Evolutionary conservation across 345 rosid species (phyloP).

Genomic region (Eucalyptus lansdowneana): DNA sequence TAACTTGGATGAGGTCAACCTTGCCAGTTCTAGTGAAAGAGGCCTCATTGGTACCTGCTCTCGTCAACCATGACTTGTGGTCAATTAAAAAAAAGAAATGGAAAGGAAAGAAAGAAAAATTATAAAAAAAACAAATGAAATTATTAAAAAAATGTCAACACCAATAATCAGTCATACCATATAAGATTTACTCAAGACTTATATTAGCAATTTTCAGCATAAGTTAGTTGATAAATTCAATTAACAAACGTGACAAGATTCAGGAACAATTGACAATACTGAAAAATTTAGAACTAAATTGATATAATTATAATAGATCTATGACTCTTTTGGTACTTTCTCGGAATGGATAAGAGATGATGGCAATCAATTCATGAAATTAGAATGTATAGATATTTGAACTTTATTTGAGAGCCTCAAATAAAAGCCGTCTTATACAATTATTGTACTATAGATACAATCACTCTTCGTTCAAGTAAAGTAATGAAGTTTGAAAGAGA

Average conservation of each 20-base stretch:
- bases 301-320: too few species aligned
- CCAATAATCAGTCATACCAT: accelerated
- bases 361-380: not conserved
- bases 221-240: accelerated
- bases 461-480: not conserved
- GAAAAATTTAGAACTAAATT: accelerated
- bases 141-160: accelerated
- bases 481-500: not conserved
- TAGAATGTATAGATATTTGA: not conserved
- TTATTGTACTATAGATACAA: not conserved
- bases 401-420: not conserved
- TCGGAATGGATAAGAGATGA: too few species aligned
- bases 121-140: too few species aligned
- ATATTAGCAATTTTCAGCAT: too few species aligned
- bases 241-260: too few species aligned
- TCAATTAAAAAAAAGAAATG: too few species aligned
- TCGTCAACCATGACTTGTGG: accelerated
- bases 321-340: accelerated
- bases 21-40: accelerated
- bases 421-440: not conserved
- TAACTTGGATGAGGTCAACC: accelerated
- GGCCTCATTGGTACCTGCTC: accelerated
- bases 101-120: too few species aligned
- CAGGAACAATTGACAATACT: accelerated
- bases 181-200: too few species aligned